Percentiles rank a stretch among this genome's conserved stretches.
Evolutionary conservation across 768 basidiomycete species (phyloP).

Genomic region (Lentinula raphanica): DNA sequence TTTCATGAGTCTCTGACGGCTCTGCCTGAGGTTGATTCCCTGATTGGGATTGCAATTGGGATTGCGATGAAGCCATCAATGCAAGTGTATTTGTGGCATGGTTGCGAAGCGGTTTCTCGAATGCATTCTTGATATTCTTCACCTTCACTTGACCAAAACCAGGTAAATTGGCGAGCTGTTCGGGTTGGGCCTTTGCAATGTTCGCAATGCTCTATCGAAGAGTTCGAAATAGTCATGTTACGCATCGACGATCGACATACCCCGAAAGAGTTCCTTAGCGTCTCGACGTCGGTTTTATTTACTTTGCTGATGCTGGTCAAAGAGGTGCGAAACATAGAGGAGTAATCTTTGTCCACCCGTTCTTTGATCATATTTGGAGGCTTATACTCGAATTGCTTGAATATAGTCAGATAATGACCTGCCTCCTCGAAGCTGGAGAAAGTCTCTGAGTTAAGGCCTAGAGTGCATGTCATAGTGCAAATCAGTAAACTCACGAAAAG

Average conservation of each 20-base stretch:
- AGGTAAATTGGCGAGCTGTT: slow-evolving; percentile 77
- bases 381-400: slow-evolving; percentile 92
- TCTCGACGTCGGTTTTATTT: slow-evolving; percentile 97
- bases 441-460: no score
- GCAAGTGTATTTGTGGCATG: slow-evolving; percentile 47
- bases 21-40: slow-evolving; percentile 1
- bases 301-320: slow-evolving; percentile 89
- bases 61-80: slow-evolving; percentile 23
- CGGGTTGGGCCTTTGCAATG: slow-evolving; percentile 67
- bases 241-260: slow-evolving; percentile 43
- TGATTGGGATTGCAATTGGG: neutral
- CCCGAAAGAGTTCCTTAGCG: slow-evolving; percentile 85
- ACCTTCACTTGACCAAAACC: slow-evolving; percentile 95
- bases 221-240: neutral
- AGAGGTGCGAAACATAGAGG: slow-evolving; percentile 71
- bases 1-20: neutral
- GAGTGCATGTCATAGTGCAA: no score
- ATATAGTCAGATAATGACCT: slow-evolving; percentile 83
- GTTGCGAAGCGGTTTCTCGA: slow-evolving; percentile 83
- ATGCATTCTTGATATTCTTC: slow-evolving; percentile 83
- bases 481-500: slow-evolving; percentile 69
- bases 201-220: slow-evolving; percentile 72
- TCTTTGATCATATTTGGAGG: slow-evolving; percentile 94
- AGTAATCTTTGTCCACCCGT: slow-evolving; percentile 84
- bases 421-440: slow-evolving; percentile 78